Conservation (phyloP, 2,329 filamentous ascomycete genomes). For the Dactylella cylindrospora region DNA sequence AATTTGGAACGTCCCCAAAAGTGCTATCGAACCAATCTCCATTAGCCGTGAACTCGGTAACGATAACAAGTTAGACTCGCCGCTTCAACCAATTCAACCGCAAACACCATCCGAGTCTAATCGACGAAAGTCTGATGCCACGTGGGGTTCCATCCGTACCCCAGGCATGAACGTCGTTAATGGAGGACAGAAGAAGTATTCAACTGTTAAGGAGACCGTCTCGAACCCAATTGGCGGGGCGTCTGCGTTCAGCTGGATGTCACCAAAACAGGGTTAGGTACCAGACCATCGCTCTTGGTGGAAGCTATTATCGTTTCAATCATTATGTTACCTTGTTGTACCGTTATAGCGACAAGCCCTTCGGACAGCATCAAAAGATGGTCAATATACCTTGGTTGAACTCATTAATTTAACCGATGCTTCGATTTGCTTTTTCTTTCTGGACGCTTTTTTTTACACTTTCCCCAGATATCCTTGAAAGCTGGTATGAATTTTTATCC, state of each 20-base stretch:
- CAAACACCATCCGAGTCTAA: constrained; percentile 42
- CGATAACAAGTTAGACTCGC: constrained; percentile 32
- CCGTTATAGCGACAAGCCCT: no score
- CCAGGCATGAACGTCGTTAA: constrained; percentile 24
- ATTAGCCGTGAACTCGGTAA: constrained; percentile 30
- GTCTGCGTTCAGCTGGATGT: constrained; percentile 92
- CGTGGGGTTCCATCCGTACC: constrained; percentile 26
- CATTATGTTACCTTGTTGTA: no score
- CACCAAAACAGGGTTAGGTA: constrained; percentile 50
- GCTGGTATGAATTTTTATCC: no score
- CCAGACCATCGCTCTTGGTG: no score
- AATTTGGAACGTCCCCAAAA: constrained; percentile 44
- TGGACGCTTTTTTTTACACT: no score
- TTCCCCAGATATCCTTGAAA: no score
- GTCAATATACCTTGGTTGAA: no score
- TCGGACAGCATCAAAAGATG: no score
- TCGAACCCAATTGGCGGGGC: constrained; percentile 83
- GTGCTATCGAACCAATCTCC: constrained; percentile 38
- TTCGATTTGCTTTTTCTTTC: no score
- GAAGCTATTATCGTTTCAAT: no score
- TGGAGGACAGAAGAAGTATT: constrained; percentile 39
- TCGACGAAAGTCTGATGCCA: constrained; percentile 37
- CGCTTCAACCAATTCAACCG: constrained; percentile 17
- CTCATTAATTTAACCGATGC: no score
- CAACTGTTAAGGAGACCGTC: constrained; percentile 38